Evolutionary conservation across 163 green algal genomes (phyloP).

Genomic region (Coccomyxa subellipsoidea): DNA sequence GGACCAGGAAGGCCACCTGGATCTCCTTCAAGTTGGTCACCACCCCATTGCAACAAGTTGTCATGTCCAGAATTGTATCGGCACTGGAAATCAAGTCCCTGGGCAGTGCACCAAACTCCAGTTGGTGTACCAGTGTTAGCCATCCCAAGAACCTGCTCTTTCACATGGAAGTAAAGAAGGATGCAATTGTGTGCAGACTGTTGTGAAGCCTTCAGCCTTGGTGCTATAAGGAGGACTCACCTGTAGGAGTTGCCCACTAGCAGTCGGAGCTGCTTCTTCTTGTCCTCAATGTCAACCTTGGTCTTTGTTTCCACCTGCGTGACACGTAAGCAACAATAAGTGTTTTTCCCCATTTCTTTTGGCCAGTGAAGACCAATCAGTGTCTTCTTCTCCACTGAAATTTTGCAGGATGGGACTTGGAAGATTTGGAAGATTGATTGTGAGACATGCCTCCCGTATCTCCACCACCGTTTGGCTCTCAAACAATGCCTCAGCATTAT

Average conservation of each 20-base stretch:
- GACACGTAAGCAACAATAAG: background rate
- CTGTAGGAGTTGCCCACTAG: slow-evolving; percentile 89
- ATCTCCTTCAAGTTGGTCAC: slow-evolving; percentile 64
- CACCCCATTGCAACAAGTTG: slow-evolving; percentile 64
- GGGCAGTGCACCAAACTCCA: slow-evolving; percentile 8
- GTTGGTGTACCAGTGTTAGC: too few relatives aligned
- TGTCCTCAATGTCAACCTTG: slow-evolving; percentile 85
- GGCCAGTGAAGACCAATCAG: background rate
- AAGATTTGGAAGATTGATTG: background rate
- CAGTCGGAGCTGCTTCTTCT: slow-evolving; percentile 86
- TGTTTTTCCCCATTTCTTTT: background rate
- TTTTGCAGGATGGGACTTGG: background rate
- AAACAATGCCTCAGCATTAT: slow-evolving; percentile 74
- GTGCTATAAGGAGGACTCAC: too few relatives aligned
- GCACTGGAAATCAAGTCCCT: slow-evolving; percentile 90
- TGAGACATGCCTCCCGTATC: slow-evolving; percentile 62
- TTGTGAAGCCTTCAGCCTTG: too few relatives aligned
- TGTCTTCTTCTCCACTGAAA: too few relatives aligned
- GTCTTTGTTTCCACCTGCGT: slow-evolving; percentile 79
- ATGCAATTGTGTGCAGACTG: background rate
- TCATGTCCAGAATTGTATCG: slow-evolving; percentile 88
- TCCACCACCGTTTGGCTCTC: slow-evolving; percentile 76
- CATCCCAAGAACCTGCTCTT: too few relatives aligned
- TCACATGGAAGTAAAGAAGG: background rate
- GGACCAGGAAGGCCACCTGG: slow-evolving; percentile 39